Base-by-base conservation (phyloP, 1,284 basidiomycete genomes). In the Ceratobasidium sp. region DNA sequence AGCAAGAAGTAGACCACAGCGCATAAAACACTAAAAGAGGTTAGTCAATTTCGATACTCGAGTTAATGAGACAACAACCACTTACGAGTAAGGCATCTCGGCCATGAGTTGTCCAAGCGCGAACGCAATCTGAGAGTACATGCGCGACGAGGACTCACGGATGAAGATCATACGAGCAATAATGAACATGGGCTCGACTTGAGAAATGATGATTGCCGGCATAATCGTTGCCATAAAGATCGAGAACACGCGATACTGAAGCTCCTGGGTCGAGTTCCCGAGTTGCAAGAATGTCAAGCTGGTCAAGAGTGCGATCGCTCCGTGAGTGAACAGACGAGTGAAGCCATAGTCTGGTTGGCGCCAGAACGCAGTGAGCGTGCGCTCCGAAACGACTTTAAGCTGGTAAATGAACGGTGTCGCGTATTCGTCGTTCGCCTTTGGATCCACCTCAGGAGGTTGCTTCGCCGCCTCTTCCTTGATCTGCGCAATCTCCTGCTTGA, bases 121-220 rank as follows among this genome's bases (percentile, higher is more conserved):
- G 82, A 97, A 97, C 61, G 95, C 92, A 77, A 90, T 90, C 0
- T 92, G 91, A 0, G 90, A 92, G 82, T 94, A 94, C 78, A 93
- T 93, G 49, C 90, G 87, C 85, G 90, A 92, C 1, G 91, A 92
- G 79, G 26, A 78, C 84, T 91, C 91, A 83, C 93, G 88, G 78
- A 93, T 89, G 83, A 92, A 92, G 47, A 88, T 89, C 74, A 84
- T 86, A 83, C 95, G 87, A 77, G 93, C 93, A 84, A 91, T 87
- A 81, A 97, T 93, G 87, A 95, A 97, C 73, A 94, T 84, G 0
- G 95, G 94, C 83, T 95, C 92, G 76, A 96, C 91, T 83, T 94
- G 92, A 1, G 88, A 85, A 87, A 94, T 92, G 79, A 95, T 86
- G 79, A 95, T 89, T 33, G 92, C 91, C 23, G 94, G 93, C 35